Percentiles rank a stretch among this genome's conserved stretches.
These are phyloP conservation scores for Crotalaria pallida DNA, from an alignment of 306 rosid species.

Conservation along the genomic window DNA sequence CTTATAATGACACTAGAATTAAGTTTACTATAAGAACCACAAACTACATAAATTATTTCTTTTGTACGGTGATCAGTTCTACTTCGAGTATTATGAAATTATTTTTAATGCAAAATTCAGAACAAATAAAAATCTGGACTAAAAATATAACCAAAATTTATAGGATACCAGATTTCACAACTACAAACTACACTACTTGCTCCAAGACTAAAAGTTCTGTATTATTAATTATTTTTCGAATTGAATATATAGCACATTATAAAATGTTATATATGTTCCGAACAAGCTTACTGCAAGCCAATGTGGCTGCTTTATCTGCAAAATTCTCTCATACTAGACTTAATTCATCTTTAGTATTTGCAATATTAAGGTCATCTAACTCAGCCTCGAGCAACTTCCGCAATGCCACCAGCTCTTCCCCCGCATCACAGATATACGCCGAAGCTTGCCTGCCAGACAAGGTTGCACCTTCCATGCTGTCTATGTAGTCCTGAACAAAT, in stretches of 20 bases:
- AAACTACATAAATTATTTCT: not conserved
- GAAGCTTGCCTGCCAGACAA: conserved; percentile 91
- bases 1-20: not conserved
- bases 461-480: conserved; percentile 99
- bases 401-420: conserved; percentile 69
- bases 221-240: not conserved
- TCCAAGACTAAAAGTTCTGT: not conserved
- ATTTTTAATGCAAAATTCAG: not conserved
- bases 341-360: conserved; percentile 62
- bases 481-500: conserved; percentile 82
- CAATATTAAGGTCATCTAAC: conserved; percentile 26
- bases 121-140: not conserved
- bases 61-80: not conserved
- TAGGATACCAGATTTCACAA: not conserved
- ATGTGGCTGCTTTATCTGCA: not conserved
- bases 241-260: conserved; percentile 19
- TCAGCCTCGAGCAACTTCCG: conserved; percentile 54
- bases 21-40: not conserved
- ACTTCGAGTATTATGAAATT: not conserved
- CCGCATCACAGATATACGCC: conserved; percentile 75
- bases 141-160: not conserved
- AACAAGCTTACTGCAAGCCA: not conserved
- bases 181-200: not conserved
- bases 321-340: conserved; percentile 55
- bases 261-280: conserved; percentile 5